Evolutionary conservation across 2,329 filamentous ascomycete species (phyloP).

Genomic region (Macrophomina phaseolina): DNA sequence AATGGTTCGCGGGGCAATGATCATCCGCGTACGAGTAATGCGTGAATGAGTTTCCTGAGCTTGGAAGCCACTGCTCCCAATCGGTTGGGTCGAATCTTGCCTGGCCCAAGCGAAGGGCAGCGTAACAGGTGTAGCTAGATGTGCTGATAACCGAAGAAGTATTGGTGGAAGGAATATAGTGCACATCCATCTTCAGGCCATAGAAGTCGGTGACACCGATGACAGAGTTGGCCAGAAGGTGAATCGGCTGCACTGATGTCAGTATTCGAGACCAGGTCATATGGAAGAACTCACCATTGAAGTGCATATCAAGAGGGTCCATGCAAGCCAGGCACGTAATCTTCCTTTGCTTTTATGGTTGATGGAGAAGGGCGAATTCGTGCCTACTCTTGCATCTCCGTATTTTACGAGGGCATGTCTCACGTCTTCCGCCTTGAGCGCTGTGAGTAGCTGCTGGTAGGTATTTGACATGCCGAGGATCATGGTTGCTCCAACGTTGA

Average conservation of each 20-base stretch:
- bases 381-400: slow-evolving; percentile 40
- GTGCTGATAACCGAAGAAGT: background rate
- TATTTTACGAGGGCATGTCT: slow-evolving; percentile 37
- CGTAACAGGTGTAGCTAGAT: background rate
- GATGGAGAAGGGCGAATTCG: slow-evolving; percentile 42
- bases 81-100: background rate
- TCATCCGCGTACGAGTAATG: background rate
- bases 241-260: slow-evolving; percentile 33
- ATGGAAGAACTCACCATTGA: slow-evolving; percentile 23
- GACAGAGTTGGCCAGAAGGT: slow-evolving; percentile 40
- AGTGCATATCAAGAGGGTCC: slow-evolving; percentile 36
- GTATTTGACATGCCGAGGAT: slow-evolving; percentile 42
- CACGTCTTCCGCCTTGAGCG: slow-evolving; percentile 36
- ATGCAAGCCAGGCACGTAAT: slow-evolving; percentile 35
- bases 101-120: slow-evolving; percentile 1
- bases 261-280: background rate
- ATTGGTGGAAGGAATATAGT: background rate
- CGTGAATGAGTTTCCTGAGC: background rate
- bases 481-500: slow-evolving; percentile 41
- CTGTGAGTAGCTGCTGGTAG: slow-evolving; percentile 41
- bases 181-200: background rate
- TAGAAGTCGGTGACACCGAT: slow-evolving; percentile 33
- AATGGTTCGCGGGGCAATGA: background rate
- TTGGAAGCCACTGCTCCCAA: background rate
- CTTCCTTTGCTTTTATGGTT: slow-evolving; percentile 37